Percentiles rank a stretch among this genome's conserved stretches.
Evolutionary conservation across 1,284 basidiomycete genomes (phyloP).

Genomic region (Erythrobasidium hasegawianum): DNA sequence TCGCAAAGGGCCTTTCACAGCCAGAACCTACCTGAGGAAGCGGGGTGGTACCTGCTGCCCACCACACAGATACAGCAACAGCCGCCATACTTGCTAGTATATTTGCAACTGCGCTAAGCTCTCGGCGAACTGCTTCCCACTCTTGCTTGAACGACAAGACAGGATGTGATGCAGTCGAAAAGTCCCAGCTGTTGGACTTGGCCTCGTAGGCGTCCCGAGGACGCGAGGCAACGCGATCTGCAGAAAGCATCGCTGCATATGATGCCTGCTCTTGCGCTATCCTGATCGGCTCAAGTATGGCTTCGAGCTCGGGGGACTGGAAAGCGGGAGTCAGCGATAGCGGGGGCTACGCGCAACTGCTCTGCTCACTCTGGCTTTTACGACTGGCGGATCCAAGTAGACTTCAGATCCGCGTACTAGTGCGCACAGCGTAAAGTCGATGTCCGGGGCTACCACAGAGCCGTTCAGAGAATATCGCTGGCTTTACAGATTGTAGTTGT

Average conservation of each 20-base stretch:
- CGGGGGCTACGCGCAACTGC: too few relatives aligned
- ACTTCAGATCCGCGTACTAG: slow-evolving; percentile 24
- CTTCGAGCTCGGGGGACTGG: slow-evolving; percentile 41
- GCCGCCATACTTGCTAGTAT: slow-evolving; percentile 43
- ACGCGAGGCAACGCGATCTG: slow-evolving; percentile 1
- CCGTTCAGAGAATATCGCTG: not conserved
- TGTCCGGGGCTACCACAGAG: not conserved
- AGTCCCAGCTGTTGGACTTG: slow-evolving; percentile 10
- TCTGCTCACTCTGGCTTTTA: slow-evolving; percentile 10
- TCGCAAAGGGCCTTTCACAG: too few relatives aligned
- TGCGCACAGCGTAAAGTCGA: not conserved
- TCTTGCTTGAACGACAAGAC: slow-evolving; percentile 37
- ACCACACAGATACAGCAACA: slow-evolving; percentile 43
- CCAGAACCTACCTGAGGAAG: slow-evolving; percentile 38
- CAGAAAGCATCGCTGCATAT: slow-evolving; percentile 38
- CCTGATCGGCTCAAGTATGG: slow-evolving; percentile 40
- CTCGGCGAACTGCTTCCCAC: slow-evolving; percentile 40
- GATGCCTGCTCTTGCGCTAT: slow-evolving; percentile 37
- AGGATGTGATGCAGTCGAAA: slow-evolving; percentile 18
- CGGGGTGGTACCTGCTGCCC: slow-evolving; percentile 40
- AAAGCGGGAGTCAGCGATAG: too few relatives aligned
- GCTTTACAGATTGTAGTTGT: not conserved
- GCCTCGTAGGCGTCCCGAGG: slow-evolving; percentile 15
- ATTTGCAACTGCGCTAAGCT: slow-evolving; percentile 44
- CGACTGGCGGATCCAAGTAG: slow-evolving; percentile 13